Evolutionary conservation across 2,329 filamentous ascomycete genomes (phyloP), one percentile per base, ranked within the genome.

Genomic region (Curvularia sp.): DNA sequence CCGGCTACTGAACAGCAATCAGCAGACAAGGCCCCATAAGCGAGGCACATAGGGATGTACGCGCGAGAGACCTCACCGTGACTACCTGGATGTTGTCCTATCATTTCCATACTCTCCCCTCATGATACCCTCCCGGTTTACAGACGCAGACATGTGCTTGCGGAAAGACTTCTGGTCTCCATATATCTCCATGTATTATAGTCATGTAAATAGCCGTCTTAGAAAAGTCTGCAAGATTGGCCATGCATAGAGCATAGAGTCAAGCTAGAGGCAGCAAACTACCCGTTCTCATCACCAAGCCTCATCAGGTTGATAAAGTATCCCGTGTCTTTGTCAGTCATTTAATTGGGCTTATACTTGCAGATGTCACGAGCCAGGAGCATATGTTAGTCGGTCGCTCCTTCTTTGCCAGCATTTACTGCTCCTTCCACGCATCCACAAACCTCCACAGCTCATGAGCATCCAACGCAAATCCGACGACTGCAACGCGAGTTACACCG

Each of bases 121-220:
- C 72, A 70, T 64, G 72, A 74, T 75, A 74, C 73, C 72, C 71
- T 49, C 8, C 21, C 21, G 21, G 32, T 38, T 32, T 30, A 15
- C 43, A 19, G 43, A 28, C n/a, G 49, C 53, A 62, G 45, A 50
- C 27, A 36, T 27, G 49, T 51, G 23, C 36, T 19, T 32, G 9
- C 23, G 12, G 21, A 27, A 27, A 5, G 8, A 27, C 13, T n/a
- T 18, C 7, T 21, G 32, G 45, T 32, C n/a, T n/a, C 5, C 15
- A 7, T 25, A 3, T 27, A 25, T 55, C 38, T 8, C 15, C 18
- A 21, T 38, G 15, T 42, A 49, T 12, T 19, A 43, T 42, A 46
- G 19, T 45, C 7, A 53, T 36, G 49, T 53, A 45, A 9, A 32
- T 18, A 13, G 27, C 28, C 27, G 8, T 12, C 19, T 25, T 42